These are phyloP conservation scores for Cornus suecica DNA, from an alignment of 148 eudicot species.

Conservation along the genomic window DNA sequence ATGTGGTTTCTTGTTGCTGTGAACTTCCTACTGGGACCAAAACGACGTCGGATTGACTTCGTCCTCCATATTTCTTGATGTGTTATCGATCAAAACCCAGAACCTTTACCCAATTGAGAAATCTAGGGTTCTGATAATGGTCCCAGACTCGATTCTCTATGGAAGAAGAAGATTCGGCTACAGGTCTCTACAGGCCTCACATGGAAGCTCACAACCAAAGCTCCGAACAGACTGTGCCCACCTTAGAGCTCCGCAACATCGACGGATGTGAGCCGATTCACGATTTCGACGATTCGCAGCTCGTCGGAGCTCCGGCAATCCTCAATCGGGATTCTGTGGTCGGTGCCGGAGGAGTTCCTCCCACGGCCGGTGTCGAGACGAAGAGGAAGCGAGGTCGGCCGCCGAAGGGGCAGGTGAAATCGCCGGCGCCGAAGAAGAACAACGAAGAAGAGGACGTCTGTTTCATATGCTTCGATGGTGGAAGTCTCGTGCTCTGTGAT, in stretches of 20 bases:
- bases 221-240: neutral
- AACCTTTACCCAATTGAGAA: slow-evolving; percentile 12
- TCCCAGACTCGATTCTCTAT: slow-evolving; percentile 12
- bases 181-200: neutral
- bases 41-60: slow-evolving; percentile 25
- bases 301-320: slow-evolving; percentile 22
- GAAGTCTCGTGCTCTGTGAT: slow-evolving; percentile 82
- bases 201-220: neutral
- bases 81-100: slow-evolving; percentile 19
- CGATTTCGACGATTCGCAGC: slow-evolving; percentile 23
- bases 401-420: slow-evolving; percentile 35
- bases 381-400: slow-evolving; percentile 70
- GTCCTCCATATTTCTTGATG: slow-evolving; percentile 22
- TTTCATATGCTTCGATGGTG: slow-evolving; percentile 91
- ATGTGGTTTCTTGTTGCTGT: slow-evolving; percentile 15
- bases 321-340: neutral
- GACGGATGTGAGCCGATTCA: slow-evolving; percentile 17
- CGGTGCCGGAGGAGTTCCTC: neutral
- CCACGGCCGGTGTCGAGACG: slow-evolving; percentile 11
- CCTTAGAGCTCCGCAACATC: slow-evolving; percentile 6
- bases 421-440: slow-evolving; percentile 32
- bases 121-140: slow-evolving; percentile 40
- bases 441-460: slow-evolving; percentile 87
- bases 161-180: slow-evolving; percentile 16
- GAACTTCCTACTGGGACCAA: slow-evolving; percentile 37